phyloP scores from a whole-genome alignment of 208 protist species.

The Trichomonas tenax region DNA sequence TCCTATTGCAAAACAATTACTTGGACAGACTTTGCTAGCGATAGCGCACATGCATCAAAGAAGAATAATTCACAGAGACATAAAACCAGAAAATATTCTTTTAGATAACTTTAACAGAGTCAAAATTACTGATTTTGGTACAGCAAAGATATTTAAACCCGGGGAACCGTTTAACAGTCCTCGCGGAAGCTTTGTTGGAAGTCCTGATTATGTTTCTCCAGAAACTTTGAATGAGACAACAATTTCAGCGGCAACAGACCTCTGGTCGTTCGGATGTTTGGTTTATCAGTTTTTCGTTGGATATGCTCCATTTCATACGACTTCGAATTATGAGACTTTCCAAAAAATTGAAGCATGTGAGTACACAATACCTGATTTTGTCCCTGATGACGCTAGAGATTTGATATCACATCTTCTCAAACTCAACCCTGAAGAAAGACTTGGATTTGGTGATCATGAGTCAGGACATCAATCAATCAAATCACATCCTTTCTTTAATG shows the following conservation, averaged over 20 bases:
- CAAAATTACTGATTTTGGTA: conserved; percentile 70
- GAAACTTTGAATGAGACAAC: neutral
- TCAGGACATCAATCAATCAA: neutral
- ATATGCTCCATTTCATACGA: neutral
- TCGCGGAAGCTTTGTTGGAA: neutral
- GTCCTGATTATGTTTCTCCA: neutral
- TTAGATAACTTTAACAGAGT: conserved; percentile 58
- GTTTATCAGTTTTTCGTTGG: neutral
- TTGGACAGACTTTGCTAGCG: neutral
- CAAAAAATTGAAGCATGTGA: neutral
- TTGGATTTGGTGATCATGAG: neutral
- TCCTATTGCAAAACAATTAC: neutral
- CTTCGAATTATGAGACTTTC: neutral
- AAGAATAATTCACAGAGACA: conserved; percentile 51
- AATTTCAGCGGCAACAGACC: neutral
- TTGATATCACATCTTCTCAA: neutral
- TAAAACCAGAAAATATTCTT: conserved; percentile 61
- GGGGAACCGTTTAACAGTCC: neutral
- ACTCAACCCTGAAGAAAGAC: neutral
- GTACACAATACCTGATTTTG: neutral
- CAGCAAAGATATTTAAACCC: neutral
- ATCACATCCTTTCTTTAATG: neutral
- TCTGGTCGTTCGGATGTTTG: neutral
- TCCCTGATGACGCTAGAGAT: neutral
- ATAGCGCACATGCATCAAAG: neutral